Evolutionary conservation across 192 early-diverging fungal genomes (phyloP).

Genomic region (Cladochytrium replicatum): DNA sequence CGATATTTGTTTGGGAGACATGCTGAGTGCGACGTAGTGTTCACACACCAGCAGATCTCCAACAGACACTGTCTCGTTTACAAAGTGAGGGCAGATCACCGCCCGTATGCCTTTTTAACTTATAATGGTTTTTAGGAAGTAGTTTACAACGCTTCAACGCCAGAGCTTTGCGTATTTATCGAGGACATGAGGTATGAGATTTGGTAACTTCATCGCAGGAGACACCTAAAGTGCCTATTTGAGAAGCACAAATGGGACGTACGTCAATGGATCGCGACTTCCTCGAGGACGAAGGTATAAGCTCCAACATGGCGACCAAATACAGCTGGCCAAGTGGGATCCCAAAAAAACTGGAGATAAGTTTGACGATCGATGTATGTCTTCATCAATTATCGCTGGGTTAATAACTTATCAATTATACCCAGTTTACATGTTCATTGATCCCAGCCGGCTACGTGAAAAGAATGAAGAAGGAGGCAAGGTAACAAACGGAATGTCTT

Average conservation of each 20-base stretch:
- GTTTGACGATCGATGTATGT: slow-evolving; percentile 19
- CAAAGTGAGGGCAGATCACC: slow-evolving; percentile 2
- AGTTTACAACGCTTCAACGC: not conserved
- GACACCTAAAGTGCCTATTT: not conserved
- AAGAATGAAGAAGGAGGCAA: not conserved
- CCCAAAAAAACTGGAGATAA: slow-evolving; percentile 16
- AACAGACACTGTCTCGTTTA: slow-evolving; percentile 26
- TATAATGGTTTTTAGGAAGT: slow-evolving; percentile 14
- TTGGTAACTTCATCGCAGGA: not conserved
- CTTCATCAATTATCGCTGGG: not conserved
- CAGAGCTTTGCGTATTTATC: slow-evolving; percentile 12
- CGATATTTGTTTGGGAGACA: slow-evolving; percentile 15
- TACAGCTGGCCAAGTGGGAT: slow-evolving; percentile 48
- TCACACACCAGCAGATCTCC: slow-evolving; percentile 5
- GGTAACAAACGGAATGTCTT: not conserved
- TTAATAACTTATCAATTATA: not conserved
- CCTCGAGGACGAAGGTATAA: slow-evolving; percentile 34
- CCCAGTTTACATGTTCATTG: slow-evolving; percentile 15
- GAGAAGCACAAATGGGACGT: slow-evolving; percentile 60
- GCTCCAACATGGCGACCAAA: slow-evolving; percentile 50
- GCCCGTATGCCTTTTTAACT: not conserved
- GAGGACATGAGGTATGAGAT: slow-evolving; percentile 17
- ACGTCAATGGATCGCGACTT: slow-evolving; percentile 50
- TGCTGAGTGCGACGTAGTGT: slow-evolving; percentile 17
- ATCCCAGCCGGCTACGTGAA: not conserved